Percentiles rank a stretch among this genome's conserved stretches.
These are phyloP conservation scores for Lantana camara DNA, from an alignment of 257 asterid genomes.

Conservation along the genomic window DNA sequence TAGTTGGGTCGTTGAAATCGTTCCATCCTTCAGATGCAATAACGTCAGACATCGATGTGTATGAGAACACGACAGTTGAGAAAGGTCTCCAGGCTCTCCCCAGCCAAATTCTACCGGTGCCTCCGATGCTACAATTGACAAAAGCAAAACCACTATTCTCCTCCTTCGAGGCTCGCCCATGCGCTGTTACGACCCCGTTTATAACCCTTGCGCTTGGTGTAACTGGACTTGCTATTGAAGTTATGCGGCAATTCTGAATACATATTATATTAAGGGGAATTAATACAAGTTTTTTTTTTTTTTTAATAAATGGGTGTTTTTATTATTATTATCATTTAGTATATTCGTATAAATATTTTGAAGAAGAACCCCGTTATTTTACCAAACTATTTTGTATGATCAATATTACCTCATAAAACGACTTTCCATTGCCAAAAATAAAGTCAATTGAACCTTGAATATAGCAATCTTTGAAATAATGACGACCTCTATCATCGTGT, in stretches of 20 bases:
- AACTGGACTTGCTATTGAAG: conserved; percentile 82
- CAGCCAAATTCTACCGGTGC: conserved; percentile 87
- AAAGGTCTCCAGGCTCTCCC: conserved; percentile 97
- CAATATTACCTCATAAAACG: conserved; percentile 72
- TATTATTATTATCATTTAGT: no score
- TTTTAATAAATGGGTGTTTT: no score
- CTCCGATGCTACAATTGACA: conserved; percentile 74
- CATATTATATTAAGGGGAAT: no score
- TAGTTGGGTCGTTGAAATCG: conserved; percentile 81
- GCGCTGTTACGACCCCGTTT: conserved; percentile 86
- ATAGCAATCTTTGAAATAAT: conserved; percentile 86
- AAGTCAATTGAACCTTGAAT: conserved; percentile 97
- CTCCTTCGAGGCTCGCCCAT: conserved; percentile 78
- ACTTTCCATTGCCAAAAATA: conserved; percentile 84
- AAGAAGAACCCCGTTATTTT: no score
- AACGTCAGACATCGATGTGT: conserved; percentile 71
- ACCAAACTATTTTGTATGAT: no score
- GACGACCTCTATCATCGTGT: conserved; percentile 93
- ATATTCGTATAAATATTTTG: no score
- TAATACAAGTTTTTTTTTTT: no score
- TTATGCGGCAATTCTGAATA: conserved; percentile 57
- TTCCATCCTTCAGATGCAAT: conserved; percentile 93
- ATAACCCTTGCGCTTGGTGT: conserved; percentile 47
- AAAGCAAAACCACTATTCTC: conserved; percentile 85
- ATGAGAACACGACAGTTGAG: conserved; percentile 75